Conservation (phyloP, 2,329 filamentous ascomycete species). For the Bipolaris zeicola region DNA sequence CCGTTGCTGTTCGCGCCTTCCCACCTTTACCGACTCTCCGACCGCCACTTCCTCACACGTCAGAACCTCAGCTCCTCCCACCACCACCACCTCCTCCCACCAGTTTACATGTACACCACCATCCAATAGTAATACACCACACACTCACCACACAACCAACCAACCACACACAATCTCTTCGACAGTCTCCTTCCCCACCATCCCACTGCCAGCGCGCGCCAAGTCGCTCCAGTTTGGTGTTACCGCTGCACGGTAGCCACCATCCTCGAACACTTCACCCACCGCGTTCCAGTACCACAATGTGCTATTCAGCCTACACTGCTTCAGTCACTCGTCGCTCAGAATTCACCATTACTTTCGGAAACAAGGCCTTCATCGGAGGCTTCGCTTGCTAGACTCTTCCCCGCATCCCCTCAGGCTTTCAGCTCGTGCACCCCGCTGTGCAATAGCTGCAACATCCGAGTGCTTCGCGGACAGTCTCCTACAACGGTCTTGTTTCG, state of each 20-base stretch:
- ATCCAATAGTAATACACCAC: constrained; percentile 35
- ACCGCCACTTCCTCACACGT: constrained; percentile 40
- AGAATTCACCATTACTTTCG: constrained; percentile 44
- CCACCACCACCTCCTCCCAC: constrained; percentile 9
- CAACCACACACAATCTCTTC: constrained; percentile 13
- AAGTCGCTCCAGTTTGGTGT: constrained; percentile 38
- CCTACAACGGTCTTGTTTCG: constrained; percentile 47
- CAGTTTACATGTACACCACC: constrained; percentile 24
- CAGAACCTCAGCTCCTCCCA: constrained; percentile 27
- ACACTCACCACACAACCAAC: constrained; percentile 12
- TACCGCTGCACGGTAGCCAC: constrained; percentile 31
- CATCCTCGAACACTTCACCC: constrained; percentile 35
- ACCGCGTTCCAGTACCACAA: constrained; percentile 40
- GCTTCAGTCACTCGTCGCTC: constrained; percentile 53
- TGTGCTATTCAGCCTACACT: constrained; percentile 42
- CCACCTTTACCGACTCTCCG: constrained; percentile 28
- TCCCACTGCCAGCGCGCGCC: constrained; percentile 6
- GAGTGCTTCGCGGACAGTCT: constrained; percentile 47
- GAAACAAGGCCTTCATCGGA: constrained; percentile 50
- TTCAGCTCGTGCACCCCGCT: constrained; percentile 42
- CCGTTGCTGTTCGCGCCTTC: constrained; percentile 16
- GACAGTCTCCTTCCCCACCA: not conserved
- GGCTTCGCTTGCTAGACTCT: constrained; percentile 46
- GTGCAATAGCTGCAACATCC: constrained; percentile 44
- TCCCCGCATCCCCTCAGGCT: constrained; percentile 40